phyloP scores from a whole-genome alignment of 352 stramenopile species.

The Phytophthora kernoviae region DNA sequence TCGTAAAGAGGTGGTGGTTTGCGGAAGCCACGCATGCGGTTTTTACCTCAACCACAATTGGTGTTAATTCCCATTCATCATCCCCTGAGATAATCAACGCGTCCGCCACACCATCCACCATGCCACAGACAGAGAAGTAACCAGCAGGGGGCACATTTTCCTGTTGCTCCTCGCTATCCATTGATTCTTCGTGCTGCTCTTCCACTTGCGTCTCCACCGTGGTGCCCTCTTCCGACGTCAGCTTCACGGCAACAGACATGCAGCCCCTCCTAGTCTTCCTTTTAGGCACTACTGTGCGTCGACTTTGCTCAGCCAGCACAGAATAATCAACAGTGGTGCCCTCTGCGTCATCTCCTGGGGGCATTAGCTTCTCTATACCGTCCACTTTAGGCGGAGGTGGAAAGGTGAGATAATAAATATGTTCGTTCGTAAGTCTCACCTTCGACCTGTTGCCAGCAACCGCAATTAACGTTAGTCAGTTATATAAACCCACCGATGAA shows the following conservation, averaged over 20 bases:
- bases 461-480: neutral
- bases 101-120: conserved; percentile 81
- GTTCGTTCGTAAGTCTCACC: conserved; percentile 71
- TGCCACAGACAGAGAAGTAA: conserved; percentile 80
- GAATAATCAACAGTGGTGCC: conserved; percentile 28
- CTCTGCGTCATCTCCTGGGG: neutral
- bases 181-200: neutral
- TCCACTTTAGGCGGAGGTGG: conserved; percentile 21
- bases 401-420: conserved; percentile 72
- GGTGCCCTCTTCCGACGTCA: conserved; percentile 9
- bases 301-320: conserved; percentile 27
- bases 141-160: conserved; percentile 9
- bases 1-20: conserved; percentile 70
- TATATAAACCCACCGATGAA: neutral
- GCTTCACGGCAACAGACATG: conserved; percentile 4
- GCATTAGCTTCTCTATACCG: neutral
- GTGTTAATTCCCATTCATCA: conserved; percentile 65
- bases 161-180: conserved; percentile 1
- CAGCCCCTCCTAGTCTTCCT: conserved; percentile 1
- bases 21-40: conserved; percentile 66
- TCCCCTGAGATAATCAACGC: conserved; percentile 52
- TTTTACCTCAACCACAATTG: conserved; percentile 83
- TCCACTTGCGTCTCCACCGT: neutral
- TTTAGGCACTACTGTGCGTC: conserved; percentile 18
- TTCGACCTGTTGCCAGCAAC: conserved; percentile 15